Percentiles rank a stretch among this genome's conserved stretches.
Evolutionary conservation across 306 rosid genomes (phyloP).

Genomic region (Rubus idaeus): DNA sequence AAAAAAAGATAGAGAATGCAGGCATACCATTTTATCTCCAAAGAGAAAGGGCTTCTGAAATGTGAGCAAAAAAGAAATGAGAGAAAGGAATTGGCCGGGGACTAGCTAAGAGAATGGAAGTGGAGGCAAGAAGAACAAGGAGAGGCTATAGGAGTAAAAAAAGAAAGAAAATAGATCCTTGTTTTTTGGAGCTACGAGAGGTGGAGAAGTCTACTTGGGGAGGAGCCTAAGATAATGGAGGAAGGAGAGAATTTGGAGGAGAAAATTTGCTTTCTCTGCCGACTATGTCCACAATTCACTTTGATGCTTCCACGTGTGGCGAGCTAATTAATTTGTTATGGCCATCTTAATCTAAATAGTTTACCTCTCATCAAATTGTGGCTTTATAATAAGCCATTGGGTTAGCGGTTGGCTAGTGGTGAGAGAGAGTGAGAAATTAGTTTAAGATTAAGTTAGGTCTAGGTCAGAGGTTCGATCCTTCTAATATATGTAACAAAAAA

Average conservation of each 20-base stretch:
- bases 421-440: too few species aligned
- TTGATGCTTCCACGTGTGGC: constrained; percentile 30
- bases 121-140: constrained; percentile 38
- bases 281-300: constrained; percentile 32
- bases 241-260: constrained; percentile 35
- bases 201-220: constrained; percentile 35
- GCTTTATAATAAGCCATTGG: too few species aligned
- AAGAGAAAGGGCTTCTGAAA: constrained; percentile 53
- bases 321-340: constrained; percentile 1
- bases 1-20: neutral
- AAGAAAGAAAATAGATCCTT: constrained; percentile 56
- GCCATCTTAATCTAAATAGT: neutral
- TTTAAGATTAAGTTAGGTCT: too few species aligned
- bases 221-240: constrained; percentile 34
- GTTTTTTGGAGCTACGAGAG: constrained; percentile 52
- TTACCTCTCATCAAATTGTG: too few species aligned
- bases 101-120: constrained; percentile 34
- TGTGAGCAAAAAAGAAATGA: constrained; percentile 34
- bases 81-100: constrained; percentile 10
- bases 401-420: too few species aligned
- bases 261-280: constrained; percentile 27
- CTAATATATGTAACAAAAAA: too few species aligned
- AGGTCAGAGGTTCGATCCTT: too few species aligned
- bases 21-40: constrained; percentile 71
- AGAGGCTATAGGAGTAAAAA: constrained; percentile 27